Evolutionary conservation across 2,329 filamentous ascomycete genomes (phyloP), one percentile per base, ranked within the genome.

Genomic region (Monilinia vaccinii-corymbosi): DNA sequence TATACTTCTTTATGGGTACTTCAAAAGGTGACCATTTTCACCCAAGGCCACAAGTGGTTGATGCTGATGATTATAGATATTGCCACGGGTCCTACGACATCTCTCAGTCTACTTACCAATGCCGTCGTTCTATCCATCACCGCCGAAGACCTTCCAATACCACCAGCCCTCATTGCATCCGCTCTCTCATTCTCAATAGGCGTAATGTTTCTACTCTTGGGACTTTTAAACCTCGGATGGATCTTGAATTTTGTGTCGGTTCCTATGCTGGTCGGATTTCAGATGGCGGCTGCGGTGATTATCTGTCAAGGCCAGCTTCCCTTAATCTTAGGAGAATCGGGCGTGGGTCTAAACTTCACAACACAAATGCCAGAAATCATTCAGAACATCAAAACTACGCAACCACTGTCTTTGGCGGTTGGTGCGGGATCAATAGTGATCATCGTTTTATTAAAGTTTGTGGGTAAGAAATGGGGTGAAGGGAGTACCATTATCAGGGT

Each of bases 221-320:
- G 84, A 0, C 74, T 86, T 1, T 74, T 86, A 25, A 84, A 83
- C 56, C 78, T 87, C 6, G 84, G 84, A 0, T 87, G 85, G 68
- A 74, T 87, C 6, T 76, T 87, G 23, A 83, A 87, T 62, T 87
- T 85, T 65, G 81, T 87, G 64, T 86, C 84, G 0, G 77, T 84
- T 1, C 84, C 84, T 0, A 81, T 87, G 1, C 76, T 87, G 0
- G 82, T 77, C 8, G 84, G 84, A 5, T 87, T 86, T 73, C 85
- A 87, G 65, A 84, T 83, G 0, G 83, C 84, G 1, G 83, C 84
- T 1, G 84, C 83, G 28, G 80, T 87, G 51, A 84, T 82, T 34
- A 87, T 87, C 67, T 79, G 82, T 25, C 78, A 86, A 53, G 83
- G 82, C n/a, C 84, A 87, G 68, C 78, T 87, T 60, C 61, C 78